phyloP scores from a whole-genome alignment of 2,329 filamentous ascomycete species.

The Colletotrichum eremochloae region DNA sequence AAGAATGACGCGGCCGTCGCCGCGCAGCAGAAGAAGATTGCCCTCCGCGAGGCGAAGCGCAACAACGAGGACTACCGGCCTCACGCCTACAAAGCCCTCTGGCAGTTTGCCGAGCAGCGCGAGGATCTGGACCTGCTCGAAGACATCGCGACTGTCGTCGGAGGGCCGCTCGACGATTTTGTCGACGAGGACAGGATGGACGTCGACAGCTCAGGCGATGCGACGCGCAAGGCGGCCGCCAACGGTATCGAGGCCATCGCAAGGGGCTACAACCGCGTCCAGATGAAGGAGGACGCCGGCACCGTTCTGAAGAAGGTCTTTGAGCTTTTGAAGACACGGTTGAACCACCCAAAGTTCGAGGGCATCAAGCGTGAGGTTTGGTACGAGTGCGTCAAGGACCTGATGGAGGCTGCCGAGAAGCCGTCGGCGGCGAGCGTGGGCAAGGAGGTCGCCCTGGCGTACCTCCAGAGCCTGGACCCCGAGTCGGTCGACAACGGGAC shows the following conservation, averaged over 20 bases:
- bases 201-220: slow-evolving; percentile 64
- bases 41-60: slow-evolving; percentile 88
- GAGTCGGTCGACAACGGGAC: slow-evolving; percentile 61
- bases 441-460: slow-evolving; percentile 49
- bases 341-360: slow-evolving; percentile 55
- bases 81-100: slow-evolving; percentile 79
- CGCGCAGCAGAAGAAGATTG: slow-evolving; percentile 82
- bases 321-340: slow-evolving; percentile 56
- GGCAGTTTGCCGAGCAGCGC: slow-evolving; percentile 77
- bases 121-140: slow-evolving; percentile 78
- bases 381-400: slow-evolving; percentile 63
- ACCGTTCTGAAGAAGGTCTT: slow-evolving; percentile 57
- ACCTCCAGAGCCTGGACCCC: slow-evolving; percentile 62
- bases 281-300: slow-evolving; percentile 54
- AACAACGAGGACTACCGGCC: slow-evolving; percentile 89
- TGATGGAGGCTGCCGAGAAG: slow-evolving; percentile 58
- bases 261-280: slow-evolving; percentile 61
- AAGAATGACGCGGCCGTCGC: slow-evolving; percentile 64
- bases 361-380: slow-evolving; percentile 64
- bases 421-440: slow-evolving; percentile 42
- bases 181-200: slow-evolving; percentile 77
- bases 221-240: slow-evolving; percentile 60
- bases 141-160: slow-evolving; percentile 75
- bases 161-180: slow-evolving; percentile 71
- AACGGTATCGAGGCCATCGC: slow-evolving; percentile 66